Evolutionary conservation across 345 rosid species (phyloP).

Genomic region (Sonneratia caseolaris): DNA sequence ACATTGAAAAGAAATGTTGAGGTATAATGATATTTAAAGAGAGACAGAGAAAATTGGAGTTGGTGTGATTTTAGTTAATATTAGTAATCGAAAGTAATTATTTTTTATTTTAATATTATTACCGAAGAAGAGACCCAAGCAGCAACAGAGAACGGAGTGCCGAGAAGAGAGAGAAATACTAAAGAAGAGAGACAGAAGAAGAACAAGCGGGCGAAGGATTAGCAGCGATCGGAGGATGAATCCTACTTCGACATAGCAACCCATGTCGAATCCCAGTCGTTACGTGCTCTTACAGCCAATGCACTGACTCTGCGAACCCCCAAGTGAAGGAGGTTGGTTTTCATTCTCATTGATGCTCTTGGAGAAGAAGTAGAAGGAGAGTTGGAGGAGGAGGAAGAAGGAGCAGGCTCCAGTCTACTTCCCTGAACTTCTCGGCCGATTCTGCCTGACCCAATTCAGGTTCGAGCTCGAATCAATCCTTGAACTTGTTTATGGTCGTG

Average conservation of each 20-base stretch:
- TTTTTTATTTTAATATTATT: neutral
- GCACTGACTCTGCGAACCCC: neutral
- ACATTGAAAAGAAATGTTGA: no score
- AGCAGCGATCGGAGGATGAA: conserved; percentile 20
- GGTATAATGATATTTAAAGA: no score
- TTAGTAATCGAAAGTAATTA: neutral
- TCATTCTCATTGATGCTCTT: neutral
- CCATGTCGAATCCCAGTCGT: conserved; percentile 1
- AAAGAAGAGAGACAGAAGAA: conserved; percentile 7
- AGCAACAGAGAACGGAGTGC: conserved; percentile 10
- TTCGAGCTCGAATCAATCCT: conserved; percentile 1
- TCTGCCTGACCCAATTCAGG: neutral
- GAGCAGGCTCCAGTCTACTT: neutral
- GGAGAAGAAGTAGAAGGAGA: neutral
- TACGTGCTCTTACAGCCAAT: neutral
- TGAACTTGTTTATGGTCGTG: neutral
- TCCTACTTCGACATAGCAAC: neutral
- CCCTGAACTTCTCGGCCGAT: neutral
- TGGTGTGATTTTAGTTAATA: no score
- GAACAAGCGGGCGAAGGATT: conserved; percentile 8
- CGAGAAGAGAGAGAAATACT: conserved; percentile 9
- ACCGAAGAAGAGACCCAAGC: no score
- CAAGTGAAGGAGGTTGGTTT: neutral
- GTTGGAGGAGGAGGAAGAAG: neutral
- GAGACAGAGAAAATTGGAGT: no score